Evolutionary conservation across 164 flowering plant genomes (phyloP).

Genomic region (Nelumbo lutea): DNA sequence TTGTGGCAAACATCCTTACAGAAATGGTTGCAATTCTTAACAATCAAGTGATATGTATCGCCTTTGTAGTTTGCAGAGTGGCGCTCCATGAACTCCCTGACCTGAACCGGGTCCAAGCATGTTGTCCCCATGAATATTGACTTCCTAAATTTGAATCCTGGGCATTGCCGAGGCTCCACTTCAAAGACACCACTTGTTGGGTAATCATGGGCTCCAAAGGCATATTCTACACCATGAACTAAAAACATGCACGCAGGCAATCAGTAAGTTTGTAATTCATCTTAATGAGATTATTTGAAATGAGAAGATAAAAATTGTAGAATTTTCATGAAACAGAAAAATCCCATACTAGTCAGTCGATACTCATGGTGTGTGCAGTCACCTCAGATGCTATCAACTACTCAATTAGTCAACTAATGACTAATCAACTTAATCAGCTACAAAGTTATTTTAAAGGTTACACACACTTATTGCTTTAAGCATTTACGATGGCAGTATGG

Average conservation of each 20-base stretch:
- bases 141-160: constrained; percentile 92
- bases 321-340: neutral
- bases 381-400: no score
- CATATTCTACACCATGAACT: constrained; percentile 99
- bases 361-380: no score
- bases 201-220: constrained; percentile 96
- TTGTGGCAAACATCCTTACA: constrained; percentile 83
- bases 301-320: neutral
- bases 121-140: constrained; percentile 90
- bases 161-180: constrained; percentile 95
- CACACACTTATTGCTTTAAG: no score
- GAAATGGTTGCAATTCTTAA: constrained; percentile 96
- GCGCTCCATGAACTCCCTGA: constrained; percentile 83
- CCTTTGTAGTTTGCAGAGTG: constrained; percentile 76
- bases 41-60: constrained; percentile 85
- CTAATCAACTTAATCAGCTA: no score
- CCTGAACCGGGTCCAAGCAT: constrained; percentile 61
- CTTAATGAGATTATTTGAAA: neutral
- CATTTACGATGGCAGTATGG: no score
- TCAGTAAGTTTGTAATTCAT: constrained; percentile 7
- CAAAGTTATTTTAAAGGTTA: no score
- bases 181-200: constrained; percentile 94
- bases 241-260: constrained; percentile 11
- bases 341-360: no score
- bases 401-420: no score